These are phyloP conservation scores for Plantago major DNA, from an alignment of 257 asterid genomes.

Conservation along the genomic window DNA sequence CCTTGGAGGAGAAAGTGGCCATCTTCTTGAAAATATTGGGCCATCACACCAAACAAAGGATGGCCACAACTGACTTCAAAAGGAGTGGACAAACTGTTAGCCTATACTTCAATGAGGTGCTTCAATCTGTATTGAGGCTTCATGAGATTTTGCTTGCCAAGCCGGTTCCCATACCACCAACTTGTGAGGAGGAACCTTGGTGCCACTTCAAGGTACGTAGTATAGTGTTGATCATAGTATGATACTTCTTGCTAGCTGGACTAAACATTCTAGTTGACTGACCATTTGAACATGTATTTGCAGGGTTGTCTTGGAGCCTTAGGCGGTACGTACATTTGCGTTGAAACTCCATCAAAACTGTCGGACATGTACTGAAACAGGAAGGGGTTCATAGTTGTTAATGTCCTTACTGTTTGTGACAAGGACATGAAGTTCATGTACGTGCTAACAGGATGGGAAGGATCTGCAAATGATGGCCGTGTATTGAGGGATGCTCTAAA, in stretches of 20 bases:
- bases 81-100: background rate
- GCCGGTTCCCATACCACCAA: background rate
- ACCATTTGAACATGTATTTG: too few relatives aligned
- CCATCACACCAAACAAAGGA: background rate
- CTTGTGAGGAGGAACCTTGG: background rate
- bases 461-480: background rate
- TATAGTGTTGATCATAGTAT: too few relatives aligned
- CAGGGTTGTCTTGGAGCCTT: slow-evolving; percentile 8
- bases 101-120: background rate
- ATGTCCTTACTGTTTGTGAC: slow-evolving; percentile 7
- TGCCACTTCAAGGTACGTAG: background rate
- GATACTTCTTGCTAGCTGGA: too few relatives aligned
- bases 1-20: background rate
- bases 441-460: background rate
- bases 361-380: background rate
- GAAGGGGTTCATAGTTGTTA: background rate
- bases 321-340: background rate
- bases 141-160: background rate
- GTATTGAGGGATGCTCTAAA: background rate
- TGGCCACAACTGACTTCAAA: background rate
- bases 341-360: background rate
- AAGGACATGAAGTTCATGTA: background rate
- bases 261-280: too few relatives aligned
- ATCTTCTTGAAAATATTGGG: background rate
- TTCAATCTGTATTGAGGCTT: background rate